Evolutionary conservation across 306 rosid species (phyloP), one percentile per base, ranked within the genome.

Genomic region (Casuarina equisetifolia): DNA sequence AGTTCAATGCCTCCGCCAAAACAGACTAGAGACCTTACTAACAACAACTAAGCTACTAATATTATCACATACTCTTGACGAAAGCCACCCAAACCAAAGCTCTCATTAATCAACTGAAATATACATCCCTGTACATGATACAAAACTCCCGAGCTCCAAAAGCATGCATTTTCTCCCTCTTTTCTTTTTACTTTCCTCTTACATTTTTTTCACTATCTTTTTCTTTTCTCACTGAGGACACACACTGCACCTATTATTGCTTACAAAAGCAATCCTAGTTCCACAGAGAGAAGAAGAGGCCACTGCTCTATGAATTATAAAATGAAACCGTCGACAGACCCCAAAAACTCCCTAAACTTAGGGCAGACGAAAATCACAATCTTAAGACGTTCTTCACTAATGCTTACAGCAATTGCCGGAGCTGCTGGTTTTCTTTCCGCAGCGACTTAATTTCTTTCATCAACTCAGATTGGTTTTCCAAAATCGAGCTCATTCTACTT

Each of bases 401-500:
- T 54, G 73, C 69, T 95, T 88, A 91, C 76, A 92, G 97, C 89
- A 92, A 83, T 82, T 89, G 96, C 72, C 93, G 85, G 78, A 96
- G 97, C 84, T 87, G 96, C 80, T 96, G 91, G 84, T 90, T 90
- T 85, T 96, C 99, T 79, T 91, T 84, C 75, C 91, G 89, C 67
- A 96, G 89, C 79, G 96, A 89, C 88, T 85, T 90, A 1, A 96
- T 89, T 88, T 96, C 98, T 84, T 91, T 87, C 86, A 91, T 84
- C 81, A 96, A 84, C 84, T 92, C 96, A 5, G 96, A 92, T 88
- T 91, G 99, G 88, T 90, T 96, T 82, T 91, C 93, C 85, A 92
- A 74, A 78, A 96, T 67, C 69, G 90, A 79, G 68, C 77, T 87
- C 96, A 84, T 84, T 76, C 82, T 83, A 7, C 81, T 79, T 32